These are phyloP conservation scores for Cordyceps cateniannulata DNA, from an alignment of 2,329 filamentous ascomycete species.

Conservation along the genomic window DNA sequence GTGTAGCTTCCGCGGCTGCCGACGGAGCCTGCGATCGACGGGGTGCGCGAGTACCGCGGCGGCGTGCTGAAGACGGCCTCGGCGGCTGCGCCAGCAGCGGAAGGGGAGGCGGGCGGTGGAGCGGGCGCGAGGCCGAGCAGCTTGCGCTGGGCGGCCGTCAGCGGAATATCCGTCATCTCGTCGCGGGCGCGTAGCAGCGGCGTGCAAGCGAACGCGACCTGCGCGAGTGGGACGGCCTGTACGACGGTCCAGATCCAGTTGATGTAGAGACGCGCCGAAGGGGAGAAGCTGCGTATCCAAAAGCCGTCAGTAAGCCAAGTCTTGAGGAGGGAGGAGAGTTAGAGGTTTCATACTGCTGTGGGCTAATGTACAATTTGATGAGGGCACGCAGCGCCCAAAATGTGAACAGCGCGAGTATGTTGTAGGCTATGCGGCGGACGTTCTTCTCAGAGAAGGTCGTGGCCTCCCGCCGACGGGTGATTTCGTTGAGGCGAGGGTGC, in stretches of 20 bases:
- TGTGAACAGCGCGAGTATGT: constrained; percentile 43
- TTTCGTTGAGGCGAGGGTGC: constrained; percentile 84
- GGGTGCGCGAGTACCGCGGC: constrained; percentile 75
- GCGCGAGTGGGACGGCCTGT: constrained; percentile 57
- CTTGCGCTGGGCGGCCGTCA: constrained; percentile 69
- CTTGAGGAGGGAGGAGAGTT: constrained; percentile 15
- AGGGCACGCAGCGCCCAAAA: constrained; percentile 31
- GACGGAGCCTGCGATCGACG: constrained; percentile 57
- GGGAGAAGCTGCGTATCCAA: constrained; percentile 24
- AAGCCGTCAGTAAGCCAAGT: not conserved
- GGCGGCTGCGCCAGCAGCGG: constrained; percentile 23
- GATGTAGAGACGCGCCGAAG: constrained; percentile 29
- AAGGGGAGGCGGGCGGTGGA: constrained; percentile 50
- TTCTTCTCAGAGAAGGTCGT: constrained; percentile 75
- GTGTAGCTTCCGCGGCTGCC: constrained; percentile 51
- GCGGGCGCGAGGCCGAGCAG: constrained; percentile 74
- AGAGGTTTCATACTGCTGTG: constrained; percentile 29
- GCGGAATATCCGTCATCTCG: constrained; percentile 77
- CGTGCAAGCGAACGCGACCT: constrained; percentile 63
- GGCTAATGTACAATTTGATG: constrained; percentile 29
- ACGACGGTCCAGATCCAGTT: constrained; percentile 40
- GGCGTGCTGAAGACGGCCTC: constrained; percentile 67
- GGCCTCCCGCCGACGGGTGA: constrained; percentile 71
- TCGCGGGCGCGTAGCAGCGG: constrained; percentile 70
- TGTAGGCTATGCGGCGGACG: constrained; percentile 62